phyloP scores from a whole-genome alignment of 2,329 filamentous ascomycete genomes.

The Claviceps humidiphila region DNA sequence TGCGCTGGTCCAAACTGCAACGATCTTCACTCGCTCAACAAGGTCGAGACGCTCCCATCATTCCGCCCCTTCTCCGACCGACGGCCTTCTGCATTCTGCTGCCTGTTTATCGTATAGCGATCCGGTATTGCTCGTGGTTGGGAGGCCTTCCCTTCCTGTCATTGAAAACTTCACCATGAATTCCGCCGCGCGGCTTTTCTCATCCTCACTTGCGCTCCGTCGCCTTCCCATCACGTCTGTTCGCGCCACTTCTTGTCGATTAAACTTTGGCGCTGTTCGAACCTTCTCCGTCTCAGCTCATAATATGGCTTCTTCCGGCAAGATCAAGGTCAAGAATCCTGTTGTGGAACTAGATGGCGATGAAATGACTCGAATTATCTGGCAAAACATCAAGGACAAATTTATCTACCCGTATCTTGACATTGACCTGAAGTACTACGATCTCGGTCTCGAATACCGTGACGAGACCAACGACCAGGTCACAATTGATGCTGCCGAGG shows the following conservation, averaged over 20 bases:
- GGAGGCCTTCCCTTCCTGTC: not conserved
- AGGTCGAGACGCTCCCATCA: too few relatives aligned
- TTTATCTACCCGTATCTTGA: constrained; percentile 94
- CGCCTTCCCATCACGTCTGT: constrained; percentile 14
- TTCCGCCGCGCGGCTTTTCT: constrained; percentile 18
- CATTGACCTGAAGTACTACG: constrained; percentile 97
- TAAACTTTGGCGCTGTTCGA: constrained; percentile 26
- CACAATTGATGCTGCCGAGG: constrained; percentile 86
- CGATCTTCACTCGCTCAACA: too few relatives aligned
- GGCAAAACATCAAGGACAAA: constrained; percentile 98
- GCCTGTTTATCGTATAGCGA: constrained; percentile 1
- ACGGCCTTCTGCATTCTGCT: constrained; percentile 1
- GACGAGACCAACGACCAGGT: constrained; percentile 95
- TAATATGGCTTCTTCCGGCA: constrained; percentile 49
- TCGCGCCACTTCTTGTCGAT: constrained; percentile 22
- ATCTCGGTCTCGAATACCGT: constrained; percentile 84
- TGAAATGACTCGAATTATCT: constrained; percentile 98
- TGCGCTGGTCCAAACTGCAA: too few relatives aligned
- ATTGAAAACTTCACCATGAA: constrained; percentile 12
- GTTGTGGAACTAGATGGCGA: constrained; percentile 93
- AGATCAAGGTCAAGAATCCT: constrained; percentile 99
- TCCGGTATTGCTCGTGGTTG: not conserved
- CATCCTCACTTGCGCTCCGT: constrained; percentile 17
- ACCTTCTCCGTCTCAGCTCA: constrained; percentile 52
- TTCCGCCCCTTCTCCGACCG: not conserved